Conservation (phyloP, 192 early-diverging fungal species). For the Backusella luteola region DNA sequence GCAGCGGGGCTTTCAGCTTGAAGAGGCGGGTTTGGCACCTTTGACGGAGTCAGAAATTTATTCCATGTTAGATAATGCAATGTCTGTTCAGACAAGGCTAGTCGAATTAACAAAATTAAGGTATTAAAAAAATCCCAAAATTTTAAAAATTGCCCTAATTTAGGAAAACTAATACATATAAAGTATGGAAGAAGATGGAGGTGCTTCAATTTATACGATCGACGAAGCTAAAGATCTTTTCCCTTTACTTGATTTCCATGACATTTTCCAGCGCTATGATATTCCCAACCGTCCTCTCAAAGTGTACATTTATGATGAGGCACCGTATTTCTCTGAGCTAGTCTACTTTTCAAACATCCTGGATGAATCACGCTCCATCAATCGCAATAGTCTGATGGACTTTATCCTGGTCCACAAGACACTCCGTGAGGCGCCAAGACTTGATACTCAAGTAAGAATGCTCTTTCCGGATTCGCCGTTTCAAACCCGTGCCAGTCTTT, state of each 20-base stretch:
- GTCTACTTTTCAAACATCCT: background rate
- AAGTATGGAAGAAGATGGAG: background rate
- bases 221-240: background rate
- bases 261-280: background rate
- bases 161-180: background rate
- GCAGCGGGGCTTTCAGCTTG: background rate
- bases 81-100: conserved; percentile 48
- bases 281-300: background rate
- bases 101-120: background rate
- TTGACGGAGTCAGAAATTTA: conserved; percentile 7
- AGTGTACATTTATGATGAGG: background rate
- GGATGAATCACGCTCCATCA: background rate
- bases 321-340: background rate
- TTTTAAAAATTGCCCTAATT: background rate
- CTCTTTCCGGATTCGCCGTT: background rate
- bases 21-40: background rate
- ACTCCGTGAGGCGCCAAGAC: background rate
- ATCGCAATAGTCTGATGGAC: background rate
- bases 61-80: conserved; percentile 43
- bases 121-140: background rate
- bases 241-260: background rate
- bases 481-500: conserved; percentile 1
- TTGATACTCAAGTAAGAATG: background rate
- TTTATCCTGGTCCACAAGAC: background rate
- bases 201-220: background rate